A percentile compares a stretch with the other conserved stretches of the same genome.
Conservation (phyloP, 345 rosid species). For the Gossypium bickii region DNA sequence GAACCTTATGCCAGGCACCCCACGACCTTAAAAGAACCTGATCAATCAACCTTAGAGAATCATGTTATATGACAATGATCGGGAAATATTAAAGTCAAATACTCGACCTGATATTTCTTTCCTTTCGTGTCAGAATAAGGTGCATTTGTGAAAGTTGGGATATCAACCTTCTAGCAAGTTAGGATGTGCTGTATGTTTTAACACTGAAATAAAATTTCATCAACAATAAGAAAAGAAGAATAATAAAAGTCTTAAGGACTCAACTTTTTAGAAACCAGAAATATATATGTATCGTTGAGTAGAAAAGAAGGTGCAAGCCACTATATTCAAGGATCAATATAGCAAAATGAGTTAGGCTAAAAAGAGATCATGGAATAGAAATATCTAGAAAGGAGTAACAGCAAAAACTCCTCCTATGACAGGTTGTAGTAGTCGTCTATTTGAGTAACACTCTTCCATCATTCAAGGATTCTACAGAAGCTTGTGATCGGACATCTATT, state of each 20-base stretch:
- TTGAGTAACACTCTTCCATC: neutral
- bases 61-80: neutral
- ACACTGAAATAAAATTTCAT: neutral
- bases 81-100: neutral
- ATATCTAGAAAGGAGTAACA: neutral
- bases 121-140: neutral
- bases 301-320: neutral
- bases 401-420: neutral
- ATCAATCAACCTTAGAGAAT: neutral
- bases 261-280: neutral
- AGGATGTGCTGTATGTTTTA: neutral
- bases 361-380: neutral
- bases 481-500: neutral
- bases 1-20: neutral
- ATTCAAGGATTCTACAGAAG: neutral
- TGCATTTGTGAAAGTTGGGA: neutral
- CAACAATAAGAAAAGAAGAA: neutral
- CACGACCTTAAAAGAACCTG: neutral
- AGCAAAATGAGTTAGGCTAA: neutral
- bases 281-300: neutral
- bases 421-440: neutral
- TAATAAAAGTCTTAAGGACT: neutral
- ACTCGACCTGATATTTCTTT: neutral
- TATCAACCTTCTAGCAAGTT: neutral
- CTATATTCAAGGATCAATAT: neutral